A percentile compares a stretch with the other conserved stretches of the same genome.
Evolutionary conservation across 441 rosid species (phyloP).

Genomic region (Euphorbia schlechtendalii): DNA sequence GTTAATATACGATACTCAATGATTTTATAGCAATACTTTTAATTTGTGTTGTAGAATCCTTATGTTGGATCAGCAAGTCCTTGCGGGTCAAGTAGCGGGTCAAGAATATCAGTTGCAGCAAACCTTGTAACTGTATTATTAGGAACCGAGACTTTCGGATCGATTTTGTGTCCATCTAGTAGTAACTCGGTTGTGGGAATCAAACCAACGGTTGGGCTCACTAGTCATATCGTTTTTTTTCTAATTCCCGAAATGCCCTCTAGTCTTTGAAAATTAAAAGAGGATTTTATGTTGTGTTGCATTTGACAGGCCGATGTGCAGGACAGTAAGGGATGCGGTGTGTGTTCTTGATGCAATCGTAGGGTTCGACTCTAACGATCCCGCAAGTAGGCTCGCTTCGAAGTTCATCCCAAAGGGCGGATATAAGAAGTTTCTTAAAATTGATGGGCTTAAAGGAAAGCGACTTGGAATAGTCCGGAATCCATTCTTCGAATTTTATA

Average conservation of each 20-base stretch:
- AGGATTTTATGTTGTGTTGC: too few species aligned
- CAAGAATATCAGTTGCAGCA: conserved; percentile 65
- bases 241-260: too few species aligned
- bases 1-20: too few species aligned
- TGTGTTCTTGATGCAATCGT: conserved; percentile 55
- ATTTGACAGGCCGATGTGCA: conserved; percentile 59
- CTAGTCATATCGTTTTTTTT: conserved; percentile 58
- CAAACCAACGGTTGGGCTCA: conserved; percentile 72
- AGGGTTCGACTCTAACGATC: conserved; percentile 46
- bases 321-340: conserved; percentile 63
- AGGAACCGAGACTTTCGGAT: conserved; percentile 44
- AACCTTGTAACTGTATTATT: conserved; percentile 42
- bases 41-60: conserved; percentile 48
- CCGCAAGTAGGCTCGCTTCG: conserved; percentile 36
- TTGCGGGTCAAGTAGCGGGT: conserved; percentile 70
- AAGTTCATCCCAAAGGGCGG: conserved; percentile 51
- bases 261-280: too few species aligned
- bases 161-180: conserved; percentile 56
- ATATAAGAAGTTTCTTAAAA: conserved; percentile 43
- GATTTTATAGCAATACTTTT: too few species aligned
- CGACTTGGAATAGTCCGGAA: conserved; percentile 41
- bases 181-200: conserved; percentile 60
- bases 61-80: conserved; percentile 48
- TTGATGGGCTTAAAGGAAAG: conserved; percentile 44
- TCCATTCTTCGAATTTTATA: conserved; percentile 22